Percentiles rank a stretch among this genome's conserved stretches.
phyloP scores from a whole-genome alignment of 352 stramenopile species.

The Aphanomyces astaci region DNA sequence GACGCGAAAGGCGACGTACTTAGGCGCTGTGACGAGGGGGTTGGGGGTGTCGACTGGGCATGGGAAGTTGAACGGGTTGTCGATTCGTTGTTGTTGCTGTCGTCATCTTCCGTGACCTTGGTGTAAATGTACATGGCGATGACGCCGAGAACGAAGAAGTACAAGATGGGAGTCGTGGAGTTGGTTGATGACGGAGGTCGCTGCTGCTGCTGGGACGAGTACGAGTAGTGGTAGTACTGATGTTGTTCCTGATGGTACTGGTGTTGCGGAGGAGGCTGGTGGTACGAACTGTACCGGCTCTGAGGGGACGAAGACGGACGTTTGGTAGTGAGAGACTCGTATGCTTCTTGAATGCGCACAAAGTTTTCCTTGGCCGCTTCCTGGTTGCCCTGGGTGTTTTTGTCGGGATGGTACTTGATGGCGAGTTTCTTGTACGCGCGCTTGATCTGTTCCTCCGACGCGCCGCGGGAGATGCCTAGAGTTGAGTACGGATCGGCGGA shows the following conservation, averaged over 20 bases:
- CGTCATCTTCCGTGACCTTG: neutral
- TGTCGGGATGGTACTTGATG: conserved; percentile 88
- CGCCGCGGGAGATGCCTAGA: conserved; percentile 48
- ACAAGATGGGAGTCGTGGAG: neutral
- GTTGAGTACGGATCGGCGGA: conserved; percentile 54
- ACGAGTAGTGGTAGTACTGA: conserved; percentile 32
- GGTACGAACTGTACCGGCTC: conserved; percentile 21
- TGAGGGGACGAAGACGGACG: conserved; percentile 20
- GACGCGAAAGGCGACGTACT: conserved; percentile 5
- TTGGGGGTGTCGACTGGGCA: neutral
- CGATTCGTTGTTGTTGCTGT: conserved; percentile 14
- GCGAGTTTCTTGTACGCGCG: conserved; percentile 76
- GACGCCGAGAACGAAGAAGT: conserved; percentile 1
- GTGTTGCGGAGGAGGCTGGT: conserved; percentile 36
- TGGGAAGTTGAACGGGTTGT: neutral
- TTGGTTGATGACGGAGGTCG: neutral
- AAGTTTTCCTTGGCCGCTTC: conserved; percentile 58
- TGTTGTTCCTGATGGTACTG: conserved; percentile 46
- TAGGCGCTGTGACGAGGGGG: neutral
- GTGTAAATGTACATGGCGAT: conserved; percentile 1
- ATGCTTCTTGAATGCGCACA: conserved; percentile 61
- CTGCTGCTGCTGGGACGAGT: conserved; percentile 5
- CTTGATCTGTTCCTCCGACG: conserved; percentile 72
- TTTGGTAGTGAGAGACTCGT: conserved; percentile 48
- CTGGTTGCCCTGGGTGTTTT: conserved; percentile 70